Evolutionary conservation across 164 flowering plant species (phyloP).

Genomic region (Chimonanthus salicifolius): DNA sequence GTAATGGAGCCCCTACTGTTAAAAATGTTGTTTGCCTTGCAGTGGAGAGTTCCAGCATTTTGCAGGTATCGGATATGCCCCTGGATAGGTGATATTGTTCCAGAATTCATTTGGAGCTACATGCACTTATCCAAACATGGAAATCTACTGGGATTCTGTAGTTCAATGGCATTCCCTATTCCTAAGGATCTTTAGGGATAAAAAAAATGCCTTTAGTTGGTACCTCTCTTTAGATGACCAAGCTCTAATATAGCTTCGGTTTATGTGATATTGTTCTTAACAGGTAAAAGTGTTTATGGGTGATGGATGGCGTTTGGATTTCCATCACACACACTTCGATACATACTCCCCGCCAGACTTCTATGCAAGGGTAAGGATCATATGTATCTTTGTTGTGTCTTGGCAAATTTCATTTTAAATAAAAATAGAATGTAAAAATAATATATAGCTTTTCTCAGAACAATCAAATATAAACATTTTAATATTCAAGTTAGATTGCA

Average conservation of each 20-base stretch:
- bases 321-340: conserved; percentile 42
- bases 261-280: neutral
- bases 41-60: too few relatives aligned
- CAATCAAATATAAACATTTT: neutral
- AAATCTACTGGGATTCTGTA: neutral
- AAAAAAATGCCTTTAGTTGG: neutral
- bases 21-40: too few relatives aligned
- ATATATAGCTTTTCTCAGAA: neutral
- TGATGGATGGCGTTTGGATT: conserved; percentile 50
- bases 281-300: conserved; percentile 49
- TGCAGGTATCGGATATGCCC: too few relatives aligned
- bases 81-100: too few relatives aligned
- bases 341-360: conserved; percentile 50
- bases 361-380: conserved; percentile 36
- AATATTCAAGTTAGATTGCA: neutral
- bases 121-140: too few relatives aligned
- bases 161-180: neutral
- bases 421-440: neutral
- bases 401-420: neutral
- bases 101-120: too few relatives aligned
- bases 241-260: neutral
- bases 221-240: neutral
- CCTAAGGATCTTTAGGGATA: neutral
- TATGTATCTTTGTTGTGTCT: neutral
- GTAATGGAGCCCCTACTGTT: too few relatives aligned